These are phyloP conservation scores for Chiua virens DNA, from an alignment of 768 basidiomycete genomes.

Conservation along the genomic window DNA sequence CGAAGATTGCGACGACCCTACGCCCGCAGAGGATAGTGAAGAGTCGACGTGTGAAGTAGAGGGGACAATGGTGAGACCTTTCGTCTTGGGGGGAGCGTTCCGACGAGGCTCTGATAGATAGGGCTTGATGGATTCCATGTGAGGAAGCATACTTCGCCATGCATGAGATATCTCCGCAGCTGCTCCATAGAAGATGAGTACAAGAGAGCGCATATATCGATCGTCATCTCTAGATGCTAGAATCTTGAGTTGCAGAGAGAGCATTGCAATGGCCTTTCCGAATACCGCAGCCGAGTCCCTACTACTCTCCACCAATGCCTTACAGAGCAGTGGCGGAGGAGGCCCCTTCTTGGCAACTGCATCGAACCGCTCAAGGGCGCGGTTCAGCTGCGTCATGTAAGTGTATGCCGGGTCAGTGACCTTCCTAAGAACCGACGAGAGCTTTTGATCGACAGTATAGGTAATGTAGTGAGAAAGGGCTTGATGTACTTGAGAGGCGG, in stretches of 20 bases:
- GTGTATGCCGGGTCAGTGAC: constrained; percentile 82
- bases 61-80: constrained; percentile 23
- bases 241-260: constrained; percentile 79
- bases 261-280: constrained; percentile 82
- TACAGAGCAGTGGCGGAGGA: constrained; percentile 73
- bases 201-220: constrained; percentile 84
- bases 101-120: constrained; percentile 51
- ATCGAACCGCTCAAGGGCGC: constrained; percentile 90
- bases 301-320: constrained; percentile 78
- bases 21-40: constrained; percentile 29
- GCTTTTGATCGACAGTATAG: constrained; percentile 78
- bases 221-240: constrained; percentile 73
- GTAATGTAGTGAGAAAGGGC: constrained; percentile 85
- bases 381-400: constrained; percentile 82
- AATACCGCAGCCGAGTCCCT: constrained; percentile 82
- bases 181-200: constrained; percentile 86
- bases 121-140: constrained; percentile 68
- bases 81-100: constrained; percentile 32
- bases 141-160: constrained; percentile 77
- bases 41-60: constrained; percentile 23
- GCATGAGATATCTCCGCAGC: constrained; percentile 84
- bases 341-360: constrained; percentile 64
- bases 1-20: constrained; percentile 23
- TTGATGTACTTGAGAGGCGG: constrained; percentile 87
- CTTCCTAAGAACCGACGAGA: constrained; percentile 77